Percentiles rank a stretch among this genome's conserved stretches.
Conservation (phyloP, 2,329 filamentous ascomycete species). For the Colletotrichum neosansevieriae region DNA sequence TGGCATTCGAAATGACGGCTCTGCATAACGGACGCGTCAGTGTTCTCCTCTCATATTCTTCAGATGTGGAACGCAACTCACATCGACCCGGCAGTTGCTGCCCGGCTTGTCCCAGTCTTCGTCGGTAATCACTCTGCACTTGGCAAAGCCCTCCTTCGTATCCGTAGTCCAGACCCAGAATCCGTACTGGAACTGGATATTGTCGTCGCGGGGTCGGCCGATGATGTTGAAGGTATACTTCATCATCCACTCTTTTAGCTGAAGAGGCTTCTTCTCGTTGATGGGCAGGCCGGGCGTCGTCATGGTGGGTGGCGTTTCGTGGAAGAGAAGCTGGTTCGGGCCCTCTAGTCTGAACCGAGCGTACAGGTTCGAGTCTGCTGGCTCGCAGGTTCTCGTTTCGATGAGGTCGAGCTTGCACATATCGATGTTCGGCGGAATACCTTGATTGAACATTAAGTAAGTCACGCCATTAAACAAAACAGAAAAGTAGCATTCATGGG, state of each 20-base stretch:
- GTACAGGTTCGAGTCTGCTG: background rate
- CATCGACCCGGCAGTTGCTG: background rate
- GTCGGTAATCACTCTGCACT: background rate
- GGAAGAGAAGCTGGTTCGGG: background rate
- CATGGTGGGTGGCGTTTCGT: background rate
- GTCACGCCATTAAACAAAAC: too few relatives aligned
- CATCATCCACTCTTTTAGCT: conserved; percentile 1
- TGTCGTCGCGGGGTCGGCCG: background rate
- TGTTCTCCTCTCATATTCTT: background rate
- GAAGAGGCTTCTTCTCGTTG: background rate
- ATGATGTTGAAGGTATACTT: background rate
- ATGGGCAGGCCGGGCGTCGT: background rate
- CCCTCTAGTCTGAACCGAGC: background rate
- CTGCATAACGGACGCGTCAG: background rate
- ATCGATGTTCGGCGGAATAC: background rate
- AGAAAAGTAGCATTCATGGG: too few relatives aligned
- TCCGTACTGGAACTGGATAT: background rate
- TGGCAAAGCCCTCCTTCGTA: background rate
- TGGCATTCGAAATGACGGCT: too few relatives aligned
- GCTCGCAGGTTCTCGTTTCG: conserved; percentile 5
- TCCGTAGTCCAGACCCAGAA: background rate
- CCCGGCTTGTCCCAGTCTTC: background rate
- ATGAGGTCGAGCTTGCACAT: conserved; percentile 13
- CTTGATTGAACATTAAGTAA: too few relatives aligned
- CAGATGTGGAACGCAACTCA: background rate